Percentiles rank a stretch among this genome's conserved stretches.
Evolutionary conservation across 371 early-diverging fungal genomes (phyloP).

Genomic region (Entomophthora muscae): DNA sequence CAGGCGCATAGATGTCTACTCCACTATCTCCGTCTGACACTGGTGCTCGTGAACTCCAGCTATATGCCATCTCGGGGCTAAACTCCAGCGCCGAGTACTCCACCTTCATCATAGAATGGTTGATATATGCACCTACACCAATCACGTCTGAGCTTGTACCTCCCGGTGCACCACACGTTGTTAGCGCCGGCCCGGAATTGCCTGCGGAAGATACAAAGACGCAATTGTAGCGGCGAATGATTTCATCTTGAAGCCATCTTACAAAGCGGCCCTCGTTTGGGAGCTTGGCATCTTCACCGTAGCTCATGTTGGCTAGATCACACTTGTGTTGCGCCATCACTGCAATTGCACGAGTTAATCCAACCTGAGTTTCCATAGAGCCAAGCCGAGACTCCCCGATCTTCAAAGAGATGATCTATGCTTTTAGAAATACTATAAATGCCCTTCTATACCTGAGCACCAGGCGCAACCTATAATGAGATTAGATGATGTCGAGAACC

Average conservation of each 20-base stretch:
- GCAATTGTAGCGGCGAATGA: slow-evolving; percentile 59
- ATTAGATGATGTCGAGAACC: background rate
- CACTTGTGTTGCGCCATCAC: slow-evolving; percentile 55
- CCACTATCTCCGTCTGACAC: slow-evolving; percentile 69
- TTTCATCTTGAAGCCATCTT: slow-evolving; percentile 58
- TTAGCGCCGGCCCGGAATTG: slow-evolving; percentile 78
- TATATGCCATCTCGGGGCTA: slow-evolving; percentile 58
- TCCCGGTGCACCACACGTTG: slow-evolving; percentile 76
- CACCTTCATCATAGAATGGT: slow-evolving; percentile 67
- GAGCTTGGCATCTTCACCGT: slow-evolving; percentile 62
- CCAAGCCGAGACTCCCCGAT: slow-evolving; percentile 79
- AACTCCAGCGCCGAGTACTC: slow-evolving; percentile 68
- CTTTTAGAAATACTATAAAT: slow-evolving; percentile 60
- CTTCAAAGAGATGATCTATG: slow-evolving; percentile 80
- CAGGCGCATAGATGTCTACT: slow-evolving; percentile 76
- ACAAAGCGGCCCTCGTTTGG: slow-evolving; percentile 66
- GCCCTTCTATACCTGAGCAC: slow-evolving; percentile 10
- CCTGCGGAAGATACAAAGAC: slow-evolving; percentile 83
- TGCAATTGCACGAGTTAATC: slow-evolving; percentile 64
- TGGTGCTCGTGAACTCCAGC: slow-evolving; percentile 86
- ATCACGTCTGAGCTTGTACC: slow-evolving; percentile 58
- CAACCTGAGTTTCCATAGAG: slow-evolving; percentile 75
- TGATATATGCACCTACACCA: slow-evolving; percentile 84
- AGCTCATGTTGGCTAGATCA: slow-evolving; percentile 92
- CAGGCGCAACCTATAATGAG: slow-evolving; percentile 11